Base-by-base conservation (phyloP, 768 basidiomycete genomes). In the Artomyces pyxidatus region DNA sequence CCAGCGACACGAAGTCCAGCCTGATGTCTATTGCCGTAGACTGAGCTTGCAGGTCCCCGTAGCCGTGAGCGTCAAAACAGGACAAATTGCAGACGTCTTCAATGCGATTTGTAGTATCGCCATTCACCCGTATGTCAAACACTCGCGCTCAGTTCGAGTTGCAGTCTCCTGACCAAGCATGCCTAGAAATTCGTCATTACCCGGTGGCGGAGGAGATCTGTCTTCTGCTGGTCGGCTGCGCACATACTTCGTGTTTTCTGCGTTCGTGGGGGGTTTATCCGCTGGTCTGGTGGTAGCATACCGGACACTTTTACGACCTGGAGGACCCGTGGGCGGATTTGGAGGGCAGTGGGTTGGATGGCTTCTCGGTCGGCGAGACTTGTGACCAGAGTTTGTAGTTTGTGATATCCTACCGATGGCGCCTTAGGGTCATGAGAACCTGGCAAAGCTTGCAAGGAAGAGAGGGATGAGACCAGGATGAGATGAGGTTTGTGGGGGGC, bases 1-100 rank as follows among this genome's bases (percentile, higher is more conserved):
- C n/a, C 61, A 96, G 87, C 75, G 95, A 63, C 95, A 97, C 64
- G 95, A 99, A 71, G 94, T 98, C 19, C 95, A 99, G 61, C 95
- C 95, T 30, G 95, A 98, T 61, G 91, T 94, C 11, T 99, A 99
- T 62, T 95, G 92, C 63, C 74, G 93, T 62, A 75, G 91, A 52
- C 68, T 97, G 44, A 80, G 83, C 8, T 72, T 99, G n/a, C 89
- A 87, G 54, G 91, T 95, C 4, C 95, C 95, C 23, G 91, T 98
- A 39, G 83, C 95, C 2, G 91, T 98, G 25, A 94, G 90, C 64
- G 84, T 94, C 38, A 86, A 85, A 66, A 82, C 83, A 3, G 86
- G 81, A 40, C 87, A 91, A 63, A 83, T 75, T 10, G 89, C 88
- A 23, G 88, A 90, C 61, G 83, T 94, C 17, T 94, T 89, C 73